Base-by-base conservation (phyloP, 2,329 filamentous ascomycete genomes). In the Passalora sequoiae region DNA sequence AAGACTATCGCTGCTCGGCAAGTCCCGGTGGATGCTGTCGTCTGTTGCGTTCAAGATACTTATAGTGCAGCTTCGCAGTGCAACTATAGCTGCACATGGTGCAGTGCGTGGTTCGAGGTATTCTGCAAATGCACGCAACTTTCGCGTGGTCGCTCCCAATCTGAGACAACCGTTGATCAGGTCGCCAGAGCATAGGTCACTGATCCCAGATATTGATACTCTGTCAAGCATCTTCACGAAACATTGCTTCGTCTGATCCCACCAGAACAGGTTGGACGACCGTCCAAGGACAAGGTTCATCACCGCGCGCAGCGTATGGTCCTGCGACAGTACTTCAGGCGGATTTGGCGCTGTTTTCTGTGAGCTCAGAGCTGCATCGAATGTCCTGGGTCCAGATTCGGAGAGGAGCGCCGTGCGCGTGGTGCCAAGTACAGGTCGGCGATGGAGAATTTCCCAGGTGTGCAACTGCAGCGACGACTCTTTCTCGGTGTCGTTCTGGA, bases 191-290 rank as follows among this genome's bases (percentile, higher is more conserved):
- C 68, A 61, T 16, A 57, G 47, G n/a, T 68, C 58, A 47, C 73
- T 78, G 24, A 71, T 59, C 2, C 78, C 78, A 2, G 72, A 72
- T 21, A 76, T 63, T 2, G 72, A 64, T 1, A 72, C 63, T 40
- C 72, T 62, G 3, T 64, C 55, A 25, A 75, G 59, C 3, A 62
- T 61, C 28, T 64, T 67, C 28, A 66, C 61, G 54, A 89, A 87
- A 0, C 66, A 67, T 17, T 64, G 66, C 20, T 70, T 70, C 2
- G 69, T 67, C 2, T 70, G 60, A 38, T 81, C 69, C 72, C 78
- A 87, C 0, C 65, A 59, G 61, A 87, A 92, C 24, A 92, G 74
- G 1, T 84, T 71, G 0, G 86, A 89, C 28, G 80, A 81, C 36
- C 84, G 74, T 0, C 86, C 86, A 4, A 89, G 73, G 0, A 80